Percentiles rank a stretch among this genome's conserved stretches.
Conservation (phyloP, 331 rosid genomes). For the Dryas integrifolia region DNA sequence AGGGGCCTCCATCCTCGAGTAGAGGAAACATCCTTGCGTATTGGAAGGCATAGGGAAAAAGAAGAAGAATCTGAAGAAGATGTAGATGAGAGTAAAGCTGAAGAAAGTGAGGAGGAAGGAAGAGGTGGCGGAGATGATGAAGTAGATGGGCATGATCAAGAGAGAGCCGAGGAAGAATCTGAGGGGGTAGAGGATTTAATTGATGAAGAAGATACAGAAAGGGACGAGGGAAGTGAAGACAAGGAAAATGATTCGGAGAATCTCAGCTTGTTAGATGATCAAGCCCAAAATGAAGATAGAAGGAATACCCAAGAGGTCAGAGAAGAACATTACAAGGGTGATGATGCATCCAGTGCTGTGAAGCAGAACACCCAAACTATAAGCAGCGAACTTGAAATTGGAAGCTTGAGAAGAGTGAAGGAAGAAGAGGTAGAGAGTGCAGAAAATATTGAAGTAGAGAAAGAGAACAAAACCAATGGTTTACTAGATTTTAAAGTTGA, state of each 20-base stretch:
- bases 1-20: slow-evolving; percentile 42
- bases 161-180: slow-evolving; percentile 52
- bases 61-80: slow-evolving; percentile 29
- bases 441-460: slow-evolving; percentile 20
- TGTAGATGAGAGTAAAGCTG: slow-evolving; percentile 25
- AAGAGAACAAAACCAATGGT: slow-evolving; percentile 18
- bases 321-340: slow-evolving; percentile 35
- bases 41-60: slow-evolving; percentile 15
- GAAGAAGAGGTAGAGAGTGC: slow-evolving; percentile 24
- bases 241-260: slow-evolving; percentile 33
- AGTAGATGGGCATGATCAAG: slow-evolving; percentile 32
- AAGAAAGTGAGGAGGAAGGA: slow-evolving; percentile 30
- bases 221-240: slow-evolving; percentile 50
- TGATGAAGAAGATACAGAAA: slow-evolving; percentile 55
- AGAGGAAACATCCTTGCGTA: slow-evolving; percentile 21
- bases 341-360: slow-evolving; percentile 34
- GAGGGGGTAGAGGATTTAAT: slow-evolving; percentile 58
- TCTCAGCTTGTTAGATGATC: slow-evolving; percentile 36
- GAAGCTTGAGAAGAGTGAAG: slow-evolving; percentile 35
- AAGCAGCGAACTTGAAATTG: slow-evolving; percentile 25
- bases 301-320: slow-evolving; percentile 25
- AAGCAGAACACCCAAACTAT: slow-evolving; percentile 24
- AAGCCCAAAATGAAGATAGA: slow-evolving; percentile 28
- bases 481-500: background rate
- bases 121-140: slow-evolving; percentile 31